Conservation (phyloP, 371 early-diverging fungal species). For the Actinomucor elegans region DNA sequence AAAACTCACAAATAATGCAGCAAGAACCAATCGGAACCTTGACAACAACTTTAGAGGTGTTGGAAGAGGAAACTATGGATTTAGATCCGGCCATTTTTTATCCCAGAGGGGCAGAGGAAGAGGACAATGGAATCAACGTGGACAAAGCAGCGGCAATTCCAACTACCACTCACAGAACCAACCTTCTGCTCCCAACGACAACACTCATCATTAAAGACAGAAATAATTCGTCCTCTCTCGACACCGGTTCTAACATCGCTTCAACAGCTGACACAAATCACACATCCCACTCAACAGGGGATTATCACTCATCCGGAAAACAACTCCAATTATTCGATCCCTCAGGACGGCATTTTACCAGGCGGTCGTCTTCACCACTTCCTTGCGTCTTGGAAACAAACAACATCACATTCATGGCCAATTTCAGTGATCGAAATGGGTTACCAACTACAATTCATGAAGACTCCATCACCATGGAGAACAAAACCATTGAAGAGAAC, state of each 20-base stretch:
- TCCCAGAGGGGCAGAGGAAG: background rate
- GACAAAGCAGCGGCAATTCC: background rate
- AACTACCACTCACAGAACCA: background rate
- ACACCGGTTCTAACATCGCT: background rate
- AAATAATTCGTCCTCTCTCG: background rate
- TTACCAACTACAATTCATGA: constrained; percentile 1
- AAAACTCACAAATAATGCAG: constrained; percentile 2
- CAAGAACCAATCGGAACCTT: background rate
- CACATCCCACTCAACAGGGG: background rate
- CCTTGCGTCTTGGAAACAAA: background rate
- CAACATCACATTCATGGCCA: background rate
- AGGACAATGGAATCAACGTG: background rate
- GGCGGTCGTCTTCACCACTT: constrained; percentile 4
- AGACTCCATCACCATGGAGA: background rate
- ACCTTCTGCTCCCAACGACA: background rate
- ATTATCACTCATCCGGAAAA: background rate
- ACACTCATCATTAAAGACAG: background rate
- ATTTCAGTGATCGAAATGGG: background rate
- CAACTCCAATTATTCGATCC: constrained; percentile 2
- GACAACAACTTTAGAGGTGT: background rate
- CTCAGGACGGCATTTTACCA: too few relatives aligned
- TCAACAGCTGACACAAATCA: background rate
- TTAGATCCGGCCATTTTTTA: too few relatives aligned
- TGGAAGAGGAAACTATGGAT: background rate
- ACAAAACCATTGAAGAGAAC: background rate